Evolutionary conservation across 2,329 filamentous ascomycete genomes (phyloP).

Genomic region (Chaetomium globosum): DNA sequence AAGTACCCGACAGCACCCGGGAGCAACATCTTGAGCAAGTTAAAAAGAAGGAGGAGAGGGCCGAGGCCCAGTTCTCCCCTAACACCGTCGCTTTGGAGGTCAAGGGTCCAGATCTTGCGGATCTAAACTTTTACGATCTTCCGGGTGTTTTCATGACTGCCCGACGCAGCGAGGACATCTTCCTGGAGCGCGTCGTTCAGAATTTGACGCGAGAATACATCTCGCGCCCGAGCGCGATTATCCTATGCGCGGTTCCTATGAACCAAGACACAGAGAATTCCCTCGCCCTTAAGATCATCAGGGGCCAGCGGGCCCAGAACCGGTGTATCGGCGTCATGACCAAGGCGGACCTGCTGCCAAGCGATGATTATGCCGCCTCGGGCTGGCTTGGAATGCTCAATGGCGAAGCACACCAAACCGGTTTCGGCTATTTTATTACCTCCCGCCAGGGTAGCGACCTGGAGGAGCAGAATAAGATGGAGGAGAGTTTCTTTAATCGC

Average conservation of each 20-base stretch:
- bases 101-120: slow-evolving; percentile 68
- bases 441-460: slow-evolving; percentile 63
- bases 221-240: slow-evolving; percentile 67
- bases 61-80: slow-evolving; percentile 72
- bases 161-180: slow-evolving; percentile 64
- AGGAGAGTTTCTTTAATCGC: slow-evolving; percentile 55
- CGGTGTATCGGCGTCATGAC: slow-evolving; percentile 78
- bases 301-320: slow-evolving; percentile 56
- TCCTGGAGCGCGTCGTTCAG: slow-evolving; percentile 71
- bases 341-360: slow-evolving; percentile 74
- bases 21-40: slow-evolving; percentile 25
- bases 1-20: slow-evolving; percentile 29
- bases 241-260: slow-evolving; percentile 77
- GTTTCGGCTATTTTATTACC: slow-evolving; percentile 78
- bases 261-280: slow-evolving; percentile 78
- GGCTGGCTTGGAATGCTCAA: slow-evolving; percentile 68
- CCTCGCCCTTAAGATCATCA: slow-evolving; percentile 67
- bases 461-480: slow-evolving; percentile 55
- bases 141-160: slow-evolving; percentile 78
- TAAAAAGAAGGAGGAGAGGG: slow-evolving; percentile 43
- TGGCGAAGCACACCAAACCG: slow-evolving; percentile 63
- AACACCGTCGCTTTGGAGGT: slow-evolving; percentile 81
- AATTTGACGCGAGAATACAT: slow-evolving; percentile 74
- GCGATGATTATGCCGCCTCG: slow-evolving; percentile 53
- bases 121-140: slow-evolving; percentile 81